These are phyloP conservation scores for Stipa capillata DNA, from an alignment of 176 grass and related monocot species.

Conservation along the genomic window DNA sequence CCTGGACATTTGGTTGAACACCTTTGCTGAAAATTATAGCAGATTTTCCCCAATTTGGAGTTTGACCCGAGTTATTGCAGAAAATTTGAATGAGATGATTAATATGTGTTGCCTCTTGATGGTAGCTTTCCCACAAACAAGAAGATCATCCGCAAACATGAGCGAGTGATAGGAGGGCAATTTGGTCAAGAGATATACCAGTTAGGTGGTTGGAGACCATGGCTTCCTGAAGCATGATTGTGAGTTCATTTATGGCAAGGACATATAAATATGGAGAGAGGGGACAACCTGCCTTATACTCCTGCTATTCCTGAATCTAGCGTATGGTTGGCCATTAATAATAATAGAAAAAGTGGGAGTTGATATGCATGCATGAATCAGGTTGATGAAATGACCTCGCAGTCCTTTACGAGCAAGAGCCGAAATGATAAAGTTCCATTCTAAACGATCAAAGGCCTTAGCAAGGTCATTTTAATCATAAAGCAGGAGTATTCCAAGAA, in stretches of 20 bases:
- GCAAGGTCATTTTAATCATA: no score
- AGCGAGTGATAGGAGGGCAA: not conserved
- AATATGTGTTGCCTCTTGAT: fast-evolving
- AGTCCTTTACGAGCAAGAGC: not conserved
- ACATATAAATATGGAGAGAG: not conserved
- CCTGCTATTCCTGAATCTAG: not conserved
- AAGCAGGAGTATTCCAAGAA: not conserved
- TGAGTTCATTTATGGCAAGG: not conserved
- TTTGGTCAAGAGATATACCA: not conserved
- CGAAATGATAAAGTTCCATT: not conserved
- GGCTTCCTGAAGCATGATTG: not conserved
- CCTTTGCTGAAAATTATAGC: no score
- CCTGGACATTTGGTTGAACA: not conserved
- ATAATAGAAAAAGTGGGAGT: no score
- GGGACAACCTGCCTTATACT: not conserved
- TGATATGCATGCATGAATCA: not conserved
- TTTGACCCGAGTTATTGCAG: not conserved
- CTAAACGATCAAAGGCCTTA: not conserved
- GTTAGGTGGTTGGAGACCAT: not conserved
- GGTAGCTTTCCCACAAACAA: no score
- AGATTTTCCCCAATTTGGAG: not conserved
- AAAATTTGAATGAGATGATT: no score
- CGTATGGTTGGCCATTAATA: not conserved
- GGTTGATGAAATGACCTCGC: not conserved
- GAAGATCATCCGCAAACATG: not conserved